These are phyloP conservation scores for Simplicillium sp. DNA, from an alignment of 2,329 filamentous ascomycete genomes.

Conservation along the genomic window DNA sequence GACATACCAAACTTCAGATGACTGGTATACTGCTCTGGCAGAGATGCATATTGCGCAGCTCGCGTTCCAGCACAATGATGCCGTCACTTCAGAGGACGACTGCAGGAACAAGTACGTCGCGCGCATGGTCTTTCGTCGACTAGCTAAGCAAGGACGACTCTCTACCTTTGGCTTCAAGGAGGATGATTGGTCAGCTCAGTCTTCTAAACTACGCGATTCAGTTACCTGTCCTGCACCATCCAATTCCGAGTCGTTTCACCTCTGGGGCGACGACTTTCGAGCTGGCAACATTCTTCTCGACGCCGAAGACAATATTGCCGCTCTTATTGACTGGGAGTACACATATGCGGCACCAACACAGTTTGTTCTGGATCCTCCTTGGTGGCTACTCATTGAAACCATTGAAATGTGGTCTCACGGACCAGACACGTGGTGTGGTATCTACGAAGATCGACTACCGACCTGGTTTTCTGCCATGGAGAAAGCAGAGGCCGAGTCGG, in stretches of 20 bases:
- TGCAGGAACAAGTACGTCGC: conserved; percentile 24
- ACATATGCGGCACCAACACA: conserved; percentile 24
- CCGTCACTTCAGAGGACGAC: conserved; percentile 20
- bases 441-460: conserved; percentile 17
- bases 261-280: conserved; percentile 20
- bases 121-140: conserved; percentile 19
- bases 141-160: conserved; percentile 12
- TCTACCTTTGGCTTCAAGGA: conserved; percentile 13
- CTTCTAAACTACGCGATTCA: conserved; percentile 5
- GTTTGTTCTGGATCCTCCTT: conserved; percentile 22
- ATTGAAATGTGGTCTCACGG: conserved; percentile 8
- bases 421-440: conserved; percentile 7
- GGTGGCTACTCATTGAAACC: conserved; percentile 19
- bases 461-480: too few relatives aligned
- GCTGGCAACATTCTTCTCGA: conserved; percentile 21
- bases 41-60: conserved; percentile 25
- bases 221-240: conserved; percentile 10
- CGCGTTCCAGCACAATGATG: conserved; percentile 24
- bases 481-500: too few relatives aligned
- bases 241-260: conserved; percentile 20
- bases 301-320: conserved; percentile 10
- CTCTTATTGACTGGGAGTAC: conserved; percentile 26
- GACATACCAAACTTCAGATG: conserved; percentile 17
- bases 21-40: conserved; percentile 25
- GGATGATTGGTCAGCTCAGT: conserved; percentile 19